Percentiles rank a stretch among this genome's conserved stretches.
These are phyloP conservation scores for Chionographis japonica DNA, from an alignment of 106 monocot genomes.

Conservation along the genomic window DNA sequence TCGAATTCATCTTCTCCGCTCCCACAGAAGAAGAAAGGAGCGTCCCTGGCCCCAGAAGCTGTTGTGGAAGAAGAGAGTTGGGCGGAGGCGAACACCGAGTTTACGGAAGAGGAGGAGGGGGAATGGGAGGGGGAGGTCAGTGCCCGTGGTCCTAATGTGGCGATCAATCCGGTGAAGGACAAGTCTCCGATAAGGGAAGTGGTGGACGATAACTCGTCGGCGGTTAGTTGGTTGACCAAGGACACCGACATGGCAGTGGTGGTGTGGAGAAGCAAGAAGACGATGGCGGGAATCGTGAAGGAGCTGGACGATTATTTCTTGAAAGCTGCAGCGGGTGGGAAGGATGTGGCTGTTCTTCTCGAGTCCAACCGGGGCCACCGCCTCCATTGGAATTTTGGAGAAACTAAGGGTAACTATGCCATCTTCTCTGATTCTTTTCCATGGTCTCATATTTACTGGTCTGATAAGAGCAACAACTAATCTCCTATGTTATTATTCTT, in stretches of 20 bases:
- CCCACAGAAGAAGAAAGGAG: constrained; percentile 10
- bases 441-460: too few species aligned
- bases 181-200: constrained; percentile 6
- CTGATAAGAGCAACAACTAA: too few species aligned
- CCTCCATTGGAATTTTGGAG: constrained; percentile 21
- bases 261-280: constrained; percentile 62
- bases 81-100: constrained; percentile 57
- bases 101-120: constrained; percentile 31
- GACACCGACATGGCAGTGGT: constrained; percentile 47
- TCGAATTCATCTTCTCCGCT: constrained; percentile 30
- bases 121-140: not conserved
- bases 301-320: constrained; percentile 93
- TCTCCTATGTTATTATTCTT: too few species aligned
- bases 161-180: constrained; percentile 16
- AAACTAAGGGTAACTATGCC: constrained; percentile 30
- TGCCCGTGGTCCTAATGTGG: constrained; percentile 4
- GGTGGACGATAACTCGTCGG: constrained; percentile 52
- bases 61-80: constrained; percentile 48
- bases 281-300: constrained; percentile 60
- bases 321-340: constrained; percentile 80
- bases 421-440: not conserved
- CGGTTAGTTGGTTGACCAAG: constrained; percentile 55
- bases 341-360: constrained; percentile 49
- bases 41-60: not conserved
- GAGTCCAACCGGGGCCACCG: constrained; percentile 29